These are phyloP conservation scores for Penicillium bialowiezense DNA, from an alignment of 495 filamentous ascomycete genomes.

Conservation along the genomic window DNA sequence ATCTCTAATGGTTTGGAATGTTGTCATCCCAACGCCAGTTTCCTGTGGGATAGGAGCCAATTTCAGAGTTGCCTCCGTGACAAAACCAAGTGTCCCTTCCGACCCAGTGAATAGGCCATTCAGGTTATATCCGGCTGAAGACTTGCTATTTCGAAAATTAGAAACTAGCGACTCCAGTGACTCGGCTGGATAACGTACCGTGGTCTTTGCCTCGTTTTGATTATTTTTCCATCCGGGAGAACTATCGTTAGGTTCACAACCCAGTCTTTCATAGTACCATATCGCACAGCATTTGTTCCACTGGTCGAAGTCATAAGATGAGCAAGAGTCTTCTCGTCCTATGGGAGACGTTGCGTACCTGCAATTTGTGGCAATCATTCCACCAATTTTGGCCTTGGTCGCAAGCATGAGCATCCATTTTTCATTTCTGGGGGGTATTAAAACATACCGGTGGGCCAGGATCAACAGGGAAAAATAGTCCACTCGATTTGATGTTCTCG, in stretches of 20 bases:
- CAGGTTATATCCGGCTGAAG: slow-evolving; percentile 82
- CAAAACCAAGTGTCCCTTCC: slow-evolving; percentile 85
- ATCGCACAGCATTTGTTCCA: slow-evolving; percentile 89
- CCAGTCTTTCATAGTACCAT: slow-evolving; percentile 97
- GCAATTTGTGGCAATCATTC: slow-evolving; percentile 94
- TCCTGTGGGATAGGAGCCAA: slow-evolving; percentile 73
- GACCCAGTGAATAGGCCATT: slow-evolving; percentile 83
- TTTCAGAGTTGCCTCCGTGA: slow-evolving; percentile 87
- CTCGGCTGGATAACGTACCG: slow-evolving; percentile 13
- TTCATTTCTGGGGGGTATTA: no score
- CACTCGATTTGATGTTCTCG: slow-evolving; percentile 66
- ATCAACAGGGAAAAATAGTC: slow-evolving; percentile 91
- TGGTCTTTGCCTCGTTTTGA: slow-evolving; percentile 66
- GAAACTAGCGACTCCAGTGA: no score
- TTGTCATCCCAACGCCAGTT: slow-evolving; percentile 76
- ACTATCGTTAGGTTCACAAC: slow-evolving; percentile 89
- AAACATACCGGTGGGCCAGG: slow-evolving; percentile 54
- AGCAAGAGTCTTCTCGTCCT: no score
- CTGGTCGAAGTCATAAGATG: slow-evolving; percentile 44
- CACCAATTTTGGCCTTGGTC: slow-evolving; percentile 67
- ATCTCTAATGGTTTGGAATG: slow-evolving; percentile 74
- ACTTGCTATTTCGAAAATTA: slow-evolving; percentile 52
- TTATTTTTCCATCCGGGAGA: slow-evolving; percentile 83
- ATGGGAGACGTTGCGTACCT: no score
- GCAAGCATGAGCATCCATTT: no score